phyloP scores from a whole-genome alignment of 2,329 filamentous ascomycete genomes.

The Epichloe sp. region DNA sequence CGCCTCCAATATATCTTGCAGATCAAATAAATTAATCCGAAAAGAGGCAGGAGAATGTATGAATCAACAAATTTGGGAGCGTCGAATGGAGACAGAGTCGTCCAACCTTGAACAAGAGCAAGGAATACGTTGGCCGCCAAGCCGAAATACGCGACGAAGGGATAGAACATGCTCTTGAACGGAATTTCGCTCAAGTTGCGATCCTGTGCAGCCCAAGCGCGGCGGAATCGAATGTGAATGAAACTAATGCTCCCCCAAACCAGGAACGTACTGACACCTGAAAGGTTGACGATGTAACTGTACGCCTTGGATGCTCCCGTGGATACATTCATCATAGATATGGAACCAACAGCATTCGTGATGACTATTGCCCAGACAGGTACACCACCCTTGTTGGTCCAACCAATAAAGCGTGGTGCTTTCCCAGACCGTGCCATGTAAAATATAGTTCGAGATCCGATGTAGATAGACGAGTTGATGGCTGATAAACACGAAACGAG shows the following conservation, averaged over 20 bases:
- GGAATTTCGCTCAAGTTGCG: slow-evolving; percentile 40
- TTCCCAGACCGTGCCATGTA: slow-evolving; percentile 65
- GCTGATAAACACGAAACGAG: slow-evolving; percentile 59
- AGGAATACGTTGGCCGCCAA: slow-evolving; percentile 44
- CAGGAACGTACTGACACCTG: slow-evolving; percentile 56
- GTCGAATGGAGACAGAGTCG: slow-evolving; percentile 43
- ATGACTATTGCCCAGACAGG: slow-evolving; percentile 49
- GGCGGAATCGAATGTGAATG: slow-evolving; percentile 59
- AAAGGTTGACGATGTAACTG: slow-evolving; percentile 56
- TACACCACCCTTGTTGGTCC: slow-evolving; percentile 51
- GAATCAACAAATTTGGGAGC: slow-evolving; percentile 49
- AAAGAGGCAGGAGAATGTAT: slow-evolving; percentile 48
- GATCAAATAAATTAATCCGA: slow-evolving; percentile 40
- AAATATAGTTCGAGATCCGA: slow-evolving; percentile 59
- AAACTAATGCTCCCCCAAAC: slow-evolving; percentile 60
- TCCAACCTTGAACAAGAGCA: slow-evolving; percentile 49
- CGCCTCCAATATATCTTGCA: slow-evolving; percentile 39
- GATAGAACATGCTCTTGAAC: slow-evolving; percentile 41
- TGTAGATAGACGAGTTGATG: slow-evolving; percentile 66
- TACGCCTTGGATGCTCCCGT: slow-evolving; percentile 55
- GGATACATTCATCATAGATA: slow-evolving; percentile 65
- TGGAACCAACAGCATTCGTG: slow-evolving; percentile 55
- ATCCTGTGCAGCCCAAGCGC: slow-evolving; percentile 47
- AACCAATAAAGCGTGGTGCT: slow-evolving; percentile 56
- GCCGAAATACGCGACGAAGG: slow-evolving; percentile 47